phyloP scores from a whole-genome alignment of 2,329 filamentous ascomycete genomes.

The Sarocladium brachiariae region DNA sequence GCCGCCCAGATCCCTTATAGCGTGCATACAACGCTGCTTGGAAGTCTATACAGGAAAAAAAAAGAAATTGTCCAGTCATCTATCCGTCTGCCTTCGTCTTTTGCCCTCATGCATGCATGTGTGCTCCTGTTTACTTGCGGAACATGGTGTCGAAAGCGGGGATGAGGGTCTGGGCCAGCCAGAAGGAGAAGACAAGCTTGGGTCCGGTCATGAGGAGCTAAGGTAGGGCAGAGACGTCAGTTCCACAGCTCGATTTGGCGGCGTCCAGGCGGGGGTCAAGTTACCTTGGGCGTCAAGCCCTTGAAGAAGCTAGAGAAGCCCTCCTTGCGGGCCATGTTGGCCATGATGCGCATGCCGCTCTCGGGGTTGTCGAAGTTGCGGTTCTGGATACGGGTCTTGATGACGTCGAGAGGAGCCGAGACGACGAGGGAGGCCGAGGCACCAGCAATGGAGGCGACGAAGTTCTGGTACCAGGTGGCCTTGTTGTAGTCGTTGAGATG shows the following conservation, averaged over 20 bases:
- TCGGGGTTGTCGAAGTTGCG: constrained; percentile 98
- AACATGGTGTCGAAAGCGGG: constrained; percentile 68
- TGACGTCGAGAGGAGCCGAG: constrained; percentile 92
- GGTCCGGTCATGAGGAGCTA: constrained; percentile 95
- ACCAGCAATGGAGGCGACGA: constrained; percentile 90
- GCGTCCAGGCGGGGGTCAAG: constrained; percentile 17
- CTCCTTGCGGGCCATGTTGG: constrained; percentile 90
- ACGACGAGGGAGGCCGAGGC: constrained; percentile 93
- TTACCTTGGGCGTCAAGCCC: constrained; percentile 83
- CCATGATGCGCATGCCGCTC: constrained; percentile 83
- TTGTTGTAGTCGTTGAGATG: constrained; percentile 89
- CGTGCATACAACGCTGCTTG: not conserved
- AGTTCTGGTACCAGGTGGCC: constrained; percentile 92
- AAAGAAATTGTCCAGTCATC: not conserved
- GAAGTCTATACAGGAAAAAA: constrained; percentile 9
- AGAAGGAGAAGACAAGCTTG: constrained; percentile 99
- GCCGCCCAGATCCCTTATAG: constrained; percentile 6
- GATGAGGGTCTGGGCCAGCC: constrained; percentile 97
- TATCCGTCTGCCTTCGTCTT: not conserved
- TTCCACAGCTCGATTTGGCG: not conserved
- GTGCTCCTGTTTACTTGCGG: constrained; percentile 18
- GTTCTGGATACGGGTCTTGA: constrained; percentile 98
- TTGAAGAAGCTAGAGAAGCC: constrained; percentile 90
- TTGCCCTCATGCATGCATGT: not conserved
- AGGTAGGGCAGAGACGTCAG: constrained; percentile 9